Evolutionary conservation across 495 filamentous ascomycete species (phyloP).

Genomic region (Aspergillus bridgeri): DNA sequence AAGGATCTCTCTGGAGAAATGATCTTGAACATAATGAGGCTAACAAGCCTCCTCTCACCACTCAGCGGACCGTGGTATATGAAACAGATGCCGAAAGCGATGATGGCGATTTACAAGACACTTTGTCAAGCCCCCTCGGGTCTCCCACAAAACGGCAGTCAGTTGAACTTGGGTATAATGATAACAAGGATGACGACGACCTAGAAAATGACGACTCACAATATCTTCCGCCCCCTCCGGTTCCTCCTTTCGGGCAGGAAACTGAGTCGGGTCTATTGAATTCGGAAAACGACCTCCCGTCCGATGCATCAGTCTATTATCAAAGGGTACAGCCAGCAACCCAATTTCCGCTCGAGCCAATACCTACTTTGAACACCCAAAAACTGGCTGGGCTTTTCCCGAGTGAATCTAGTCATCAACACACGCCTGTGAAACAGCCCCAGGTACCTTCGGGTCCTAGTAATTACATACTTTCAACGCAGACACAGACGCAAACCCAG

Average conservation of each 20-base stretch:
- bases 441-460: not conserved
- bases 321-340: constrained; percentile 38
- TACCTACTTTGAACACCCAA: constrained; percentile 42
- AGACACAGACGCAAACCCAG: not conserved
- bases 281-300: constrained; percentile 33
- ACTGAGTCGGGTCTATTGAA: constrained; percentile 15
- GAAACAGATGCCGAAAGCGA: constrained; percentile 46
- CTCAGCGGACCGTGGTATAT: constrained; percentile 38
- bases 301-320: constrained; percentile 42
- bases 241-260: constrained; percentile 18
- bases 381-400: constrained; percentile 44
- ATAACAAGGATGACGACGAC: constrained; percentile 10
- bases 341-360: constrained; percentile 42
- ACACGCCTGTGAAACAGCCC: not conserved
- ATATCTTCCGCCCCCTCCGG: constrained; percentile 35
- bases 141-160: constrained; percentile 10
- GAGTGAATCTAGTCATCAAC: constrained; percentile 24
- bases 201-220: constrained; percentile 30
- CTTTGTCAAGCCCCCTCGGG: constrained; percentile 8
- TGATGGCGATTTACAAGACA: constrained; percentile 29
- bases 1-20: not conserved
- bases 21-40: not conserved
- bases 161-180: not conserved
- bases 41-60: constrained; percentile 8
- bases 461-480: not conserved